These are phyloP conservation scores for Mycena leptocephala DNA, from an alignment of 768 basidiomycete species.

Conservation along the genomic window DNA sequence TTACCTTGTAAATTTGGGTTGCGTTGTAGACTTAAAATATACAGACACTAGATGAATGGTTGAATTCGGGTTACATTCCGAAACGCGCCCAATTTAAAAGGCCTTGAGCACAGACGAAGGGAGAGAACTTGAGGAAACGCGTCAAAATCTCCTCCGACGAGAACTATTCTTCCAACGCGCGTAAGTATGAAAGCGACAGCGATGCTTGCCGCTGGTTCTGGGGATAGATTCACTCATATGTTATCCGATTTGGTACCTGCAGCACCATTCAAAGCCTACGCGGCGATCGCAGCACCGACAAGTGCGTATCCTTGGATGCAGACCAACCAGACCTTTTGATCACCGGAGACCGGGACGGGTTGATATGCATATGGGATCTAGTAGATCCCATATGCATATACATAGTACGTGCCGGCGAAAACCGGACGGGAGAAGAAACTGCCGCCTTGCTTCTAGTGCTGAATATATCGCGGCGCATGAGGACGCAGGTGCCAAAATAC, in stretches of 20 bases:
- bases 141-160: slow-evolving; percentile 52
- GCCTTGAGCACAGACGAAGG: slow-evolving; percentile 37
- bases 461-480: slow-evolving; percentile 75
- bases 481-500: slow-evolving; percentile 55
- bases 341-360: slow-evolving; percentile 83
- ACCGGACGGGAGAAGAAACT: slow-evolving; percentile 44
- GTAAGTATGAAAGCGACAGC: slow-evolving; percentile 48
- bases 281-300: slow-evolving; percentile 79
- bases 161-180: slow-evolving; percentile 27
- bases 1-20: too few species aligned
- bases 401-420: slow-evolving; percentile 58
- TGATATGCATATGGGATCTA: slow-evolving; percentile 86
- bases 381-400: too few species aligned
- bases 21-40: too few species aligned
- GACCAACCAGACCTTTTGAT: slow-evolving; percentile 70
- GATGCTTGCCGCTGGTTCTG: slow-evolving; percentile 80
- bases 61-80: too few species aligned
- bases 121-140: slow-evolving; percentile 63
- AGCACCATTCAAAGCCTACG: slow-evolving; percentile 63
- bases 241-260: slow-evolving; percentile 66
- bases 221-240: slow-evolving; percentile 74
- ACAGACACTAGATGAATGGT: too few species aligned
- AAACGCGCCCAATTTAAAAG: slow-evolving; percentile 45
- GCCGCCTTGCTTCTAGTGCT: slow-evolving; percentile 62
- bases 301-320: slow-evolving; percentile 84